phyloP scores from a whole-genome alignment of 257 asterid genomes.

The Lavandula angustifolia region DNA sequence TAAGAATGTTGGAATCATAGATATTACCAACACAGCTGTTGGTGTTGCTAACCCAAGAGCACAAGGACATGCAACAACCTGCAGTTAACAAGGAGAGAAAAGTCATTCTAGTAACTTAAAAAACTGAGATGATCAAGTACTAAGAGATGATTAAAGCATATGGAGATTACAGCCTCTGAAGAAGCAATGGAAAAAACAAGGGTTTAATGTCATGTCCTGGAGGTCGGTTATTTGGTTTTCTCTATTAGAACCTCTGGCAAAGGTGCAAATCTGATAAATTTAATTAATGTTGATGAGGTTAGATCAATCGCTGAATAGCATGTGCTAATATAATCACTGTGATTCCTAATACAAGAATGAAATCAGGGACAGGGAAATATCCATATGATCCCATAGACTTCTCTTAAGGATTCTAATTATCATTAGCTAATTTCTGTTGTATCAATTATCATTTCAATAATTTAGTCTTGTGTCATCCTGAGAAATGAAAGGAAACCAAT shows the following conservation, averaged over 20 bases:
- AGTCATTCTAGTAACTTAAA: slow-evolving; percentile 26
- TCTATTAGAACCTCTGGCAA: slow-evolving; percentile 10
- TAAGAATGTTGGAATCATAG: slow-evolving; percentile 13
- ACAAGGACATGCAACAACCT: slow-evolving; percentile 99
- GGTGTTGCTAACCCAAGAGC: slow-evolving; percentile 99
- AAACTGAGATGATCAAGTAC: slow-evolving; percentile 14
- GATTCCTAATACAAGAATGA: background rate
- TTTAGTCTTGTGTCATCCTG: background rate
- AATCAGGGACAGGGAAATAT: background rate
- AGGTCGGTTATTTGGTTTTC: slow-evolving; percentile 20
- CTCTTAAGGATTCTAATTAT: background rate
- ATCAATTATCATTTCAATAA: background rate
- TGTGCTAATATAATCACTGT: background rate
- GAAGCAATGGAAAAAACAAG: slow-evolving; percentile 7
- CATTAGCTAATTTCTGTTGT: background rate
- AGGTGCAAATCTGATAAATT: slow-evolving; percentile 14
- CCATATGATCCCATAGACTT: background rate
- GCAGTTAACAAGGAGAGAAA: slow-evolving; percentile 37
- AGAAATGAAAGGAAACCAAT: background rate
- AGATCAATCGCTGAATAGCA: slow-evolving; percentile 26
- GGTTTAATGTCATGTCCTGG: slow-evolving; percentile 18
- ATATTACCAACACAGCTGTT: slow-evolving; percentile 93
- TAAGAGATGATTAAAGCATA: background rate
- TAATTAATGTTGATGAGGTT: slow-evolving; percentile 18
- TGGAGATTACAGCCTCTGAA: slow-evolving; percentile 12